A percentile compares a stretch with the other conserved stretches of the same genome.
Conservation (phyloP, 2,329 filamentous ascomycete species). For the Myriangium duriaei region DNA sequence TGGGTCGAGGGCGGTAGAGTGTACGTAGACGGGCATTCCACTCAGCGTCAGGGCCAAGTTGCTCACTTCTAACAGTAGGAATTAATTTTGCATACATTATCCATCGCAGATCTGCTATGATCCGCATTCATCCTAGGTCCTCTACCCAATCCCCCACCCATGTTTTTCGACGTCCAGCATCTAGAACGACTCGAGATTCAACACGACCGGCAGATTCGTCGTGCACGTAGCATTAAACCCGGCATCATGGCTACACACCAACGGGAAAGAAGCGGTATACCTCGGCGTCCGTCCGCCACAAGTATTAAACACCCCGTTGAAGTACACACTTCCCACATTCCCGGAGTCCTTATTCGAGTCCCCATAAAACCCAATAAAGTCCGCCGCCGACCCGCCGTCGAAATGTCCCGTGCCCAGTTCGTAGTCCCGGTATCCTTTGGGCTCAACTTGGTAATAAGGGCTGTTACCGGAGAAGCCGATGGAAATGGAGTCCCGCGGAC, state of each 20-base stretch:
- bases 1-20: too few species aligned
- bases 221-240: slow-evolving; percentile 6
- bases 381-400: slow-evolving; percentile 6
- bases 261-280: slow-evolving; percentile 7
- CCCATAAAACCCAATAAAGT: slow-evolving; percentile 6
- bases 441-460: background rate
- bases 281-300: slow-evolving; percentile 2
- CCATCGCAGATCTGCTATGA: too few species aligned
- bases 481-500: slow-evolving; percentile 5
- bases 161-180: too few species aligned
- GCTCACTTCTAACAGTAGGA: too few species aligned
- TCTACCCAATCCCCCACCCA: too few species aligned
- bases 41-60: too few species aligned
- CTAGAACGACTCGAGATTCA: too few species aligned
- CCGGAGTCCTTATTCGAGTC: slow-evolving; percentile 3
- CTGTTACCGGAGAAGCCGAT: background rate
- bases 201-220: slow-evolving; percentile 2
- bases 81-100: too few species aligned
- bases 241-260: slow-evolving; percentile 3
- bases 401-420: slow-evolving; percentile 4
- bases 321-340: slow-evolving; percentile 3
- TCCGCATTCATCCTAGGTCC: too few species aligned
- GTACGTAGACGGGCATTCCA: too few species aligned
- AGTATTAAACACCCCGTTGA: background rate
- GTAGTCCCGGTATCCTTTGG: slow-evolving; percentile 1